phyloP scores from a whole-genome alignment of 257 asterid genomes.

The Rauvolfia tetraphylla region DNA sequence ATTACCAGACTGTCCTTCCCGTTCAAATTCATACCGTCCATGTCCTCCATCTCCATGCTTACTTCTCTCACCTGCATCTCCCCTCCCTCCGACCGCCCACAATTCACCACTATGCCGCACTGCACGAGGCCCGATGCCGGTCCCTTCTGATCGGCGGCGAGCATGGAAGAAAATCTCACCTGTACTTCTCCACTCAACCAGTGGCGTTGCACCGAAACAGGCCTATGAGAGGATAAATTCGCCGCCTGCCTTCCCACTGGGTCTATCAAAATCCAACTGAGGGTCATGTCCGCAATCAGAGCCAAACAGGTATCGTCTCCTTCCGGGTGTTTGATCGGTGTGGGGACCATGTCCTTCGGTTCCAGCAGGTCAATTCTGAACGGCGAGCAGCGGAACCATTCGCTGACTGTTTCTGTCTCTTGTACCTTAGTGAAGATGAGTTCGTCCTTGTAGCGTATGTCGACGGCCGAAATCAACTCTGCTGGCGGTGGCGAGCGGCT shows the following conservation, averaged over 20 bases:
- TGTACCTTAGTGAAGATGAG: constrained; percentile 44
- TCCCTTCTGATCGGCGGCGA: constrained; percentile 19
- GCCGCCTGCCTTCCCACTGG: constrained; percentile 43
- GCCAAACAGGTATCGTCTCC: constrained; percentile 38
- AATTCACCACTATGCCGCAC: constrained; percentile 60
- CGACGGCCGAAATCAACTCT: constrained; percentile 75
- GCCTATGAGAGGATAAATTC: constrained; percentile 62
- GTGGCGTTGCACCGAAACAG: constrained; percentile 68
- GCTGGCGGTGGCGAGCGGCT: constrained; percentile 26
- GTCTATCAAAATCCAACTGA: constrained; percentile 81
- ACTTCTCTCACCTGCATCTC: constrained; percentile 82
- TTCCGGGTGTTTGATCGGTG: constrained; percentile 41
- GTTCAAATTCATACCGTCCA: constrained; percentile 69
- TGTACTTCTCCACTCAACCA: constrained; percentile 88
- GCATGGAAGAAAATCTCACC: constrained; percentile 51
- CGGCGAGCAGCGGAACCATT: constrained; percentile 88
- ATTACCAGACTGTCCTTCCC: constrained; percentile 81
- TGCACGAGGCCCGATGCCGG: constrained; percentile 36
- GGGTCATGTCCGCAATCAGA: constrained; percentile 32
- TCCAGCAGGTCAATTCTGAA: constrained; percentile 73
- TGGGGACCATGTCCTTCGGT: constrained; percentile 65
- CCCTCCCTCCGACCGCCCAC: constrained; percentile 59
- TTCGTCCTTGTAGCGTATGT: constrained; percentile 38
- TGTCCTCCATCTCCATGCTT: constrained; percentile 66
- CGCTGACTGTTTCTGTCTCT: constrained; percentile 56